Percentiles rank a stretch among this genome's conserved stretches.
phyloP scores from a whole-genome alignment of 805 yeast genomes.

The Komagataella populi region DNA sequence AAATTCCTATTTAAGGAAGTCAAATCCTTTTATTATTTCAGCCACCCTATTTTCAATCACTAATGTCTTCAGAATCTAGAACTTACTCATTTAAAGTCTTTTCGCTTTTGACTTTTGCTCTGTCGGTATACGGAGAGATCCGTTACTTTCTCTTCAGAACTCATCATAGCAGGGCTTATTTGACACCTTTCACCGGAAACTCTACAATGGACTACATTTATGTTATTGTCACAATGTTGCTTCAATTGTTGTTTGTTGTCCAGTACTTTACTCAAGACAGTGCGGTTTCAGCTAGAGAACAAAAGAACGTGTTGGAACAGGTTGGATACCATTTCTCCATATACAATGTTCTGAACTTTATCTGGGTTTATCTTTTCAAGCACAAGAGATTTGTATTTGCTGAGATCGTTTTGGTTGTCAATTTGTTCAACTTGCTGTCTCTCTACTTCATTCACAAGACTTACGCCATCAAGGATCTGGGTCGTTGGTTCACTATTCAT shows the following conservation, averaged over 20 bases:
- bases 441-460: slow-evolving; percentile 50
- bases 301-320: slow-evolving; percentile 19
- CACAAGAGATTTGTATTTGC: slow-evolving; percentile 42
- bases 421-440: slow-evolving; percentile 43
- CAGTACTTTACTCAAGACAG: slow-evolving; percentile 23
- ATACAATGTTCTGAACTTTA: slow-evolving; percentile 44
- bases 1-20: neutral
- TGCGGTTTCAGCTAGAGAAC: slow-evolving; percentile 9
- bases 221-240: slow-evolving; percentile 41
- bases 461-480: slow-evolving; percentile 34
- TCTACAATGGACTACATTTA: slow-evolving; percentile 32
- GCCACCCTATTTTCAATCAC: neutral
- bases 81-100: slow-evolving; percentile 23
- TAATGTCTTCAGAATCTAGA: slow-evolving; percentile 7
- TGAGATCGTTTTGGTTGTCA: slow-evolving; percentile 43
- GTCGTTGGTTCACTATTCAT: slow-evolving; percentile 47
- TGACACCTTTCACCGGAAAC: slow-evolving; percentile 62
- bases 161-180: slow-evolving; percentile 27
- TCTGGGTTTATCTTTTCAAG: slow-evolving; percentile 54
- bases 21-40: neutral
- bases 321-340: slow-evolving; percentile 51
- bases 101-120: slow-evolving; percentile 37
- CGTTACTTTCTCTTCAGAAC: slow-evolving; percentile 44
- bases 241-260: slow-evolving; percentile 37
- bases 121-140: slow-evolving; percentile 42